Base-by-base conservation (phyloP, 73 alveolate species). In the Paramecium sonneborni region DNA sequence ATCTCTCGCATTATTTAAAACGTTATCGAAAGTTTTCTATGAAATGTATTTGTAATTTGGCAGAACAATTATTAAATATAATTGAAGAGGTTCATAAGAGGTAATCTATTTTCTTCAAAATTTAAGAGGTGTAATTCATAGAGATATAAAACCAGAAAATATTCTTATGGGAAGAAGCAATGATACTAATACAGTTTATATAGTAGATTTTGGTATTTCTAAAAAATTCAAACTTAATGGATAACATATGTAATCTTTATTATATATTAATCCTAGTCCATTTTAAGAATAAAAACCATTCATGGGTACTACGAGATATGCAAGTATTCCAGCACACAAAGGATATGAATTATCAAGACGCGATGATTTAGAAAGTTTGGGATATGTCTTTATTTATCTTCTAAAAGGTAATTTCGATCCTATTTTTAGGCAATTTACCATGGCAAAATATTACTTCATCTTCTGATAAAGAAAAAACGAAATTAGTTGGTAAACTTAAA, bases 391-490 rank as follows among this genome's bases (percentile, higher is more conserved):
- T 91, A 93, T 94, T 88, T 94, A 87, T 62, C 85, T 92, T 85
- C 28, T 68, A 56, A 93, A 94, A 38, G 96, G 97, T 24, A 92
- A 23, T 57, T 68, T 76, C 88, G 37, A 99, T 99, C 37, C 76
- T 58, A 43, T 28, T 86, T 9, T 70, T 94, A 24, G 85, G 97
- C 92, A 92, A 46, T 76, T 85, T 94, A 76, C 99, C 99, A 35
- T 98, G 99, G 99, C 96, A 96, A 85, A 99, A 99, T 9, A 93
- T 95, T 93, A 90, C 93, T 86, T 98, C 99, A 0, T 88, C 95
- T 76, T 91, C 97, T 6, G 97, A 96, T 88, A 96, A 96, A 76
- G 99, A 98, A 88, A 98, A 98, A 90, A 95, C 96, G 86, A 95
- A 95, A 92, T 93, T 93, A 86, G 95, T 98, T 68, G 93, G 92